Percentiles rank a stretch among this genome's conserved stretches.
phyloP scores from a whole-genome alignment of 1,284 basidiomycete genomes.

The Trametes pubescens region DNA sequence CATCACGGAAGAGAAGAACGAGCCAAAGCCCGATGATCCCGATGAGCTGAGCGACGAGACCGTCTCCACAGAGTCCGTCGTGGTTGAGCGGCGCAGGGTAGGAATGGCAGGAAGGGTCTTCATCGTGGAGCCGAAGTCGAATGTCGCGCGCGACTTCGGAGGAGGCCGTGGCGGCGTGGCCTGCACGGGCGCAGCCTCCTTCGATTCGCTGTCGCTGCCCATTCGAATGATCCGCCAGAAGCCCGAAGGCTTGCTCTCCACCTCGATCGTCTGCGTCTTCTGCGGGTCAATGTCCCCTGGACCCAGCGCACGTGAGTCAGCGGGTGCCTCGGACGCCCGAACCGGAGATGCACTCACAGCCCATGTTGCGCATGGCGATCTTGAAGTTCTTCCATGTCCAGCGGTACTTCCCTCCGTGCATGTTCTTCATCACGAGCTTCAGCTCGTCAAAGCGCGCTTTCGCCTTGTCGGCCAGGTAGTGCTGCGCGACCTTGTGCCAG shows the following conservation, averaged over 20 bases:
- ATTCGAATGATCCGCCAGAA: slow-evolving; percentile 68
- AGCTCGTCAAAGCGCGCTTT: slow-evolving; percentile 69
- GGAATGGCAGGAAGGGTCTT: slow-evolving; percentile 37
- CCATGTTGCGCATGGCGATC: slow-evolving; percentile 79
- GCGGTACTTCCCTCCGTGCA: slow-evolving; percentile 75
- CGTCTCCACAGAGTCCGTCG: slow-evolving; percentile 41
- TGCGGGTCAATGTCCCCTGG: slow-evolving; percentile 67
- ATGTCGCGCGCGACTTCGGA: slow-evolving; percentile 36
- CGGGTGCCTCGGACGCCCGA: slow-evolving; percentile 9
- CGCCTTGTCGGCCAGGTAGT: slow-evolving; percentile 72
- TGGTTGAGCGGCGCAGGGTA: slow-evolving; percentile 37
- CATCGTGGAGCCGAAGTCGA: slow-evolving; percentile 38
- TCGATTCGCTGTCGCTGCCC: slow-evolving; percentile 45
- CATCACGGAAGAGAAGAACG: slow-evolving; percentile 30
- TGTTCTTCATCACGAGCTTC: slow-evolving; percentile 73
- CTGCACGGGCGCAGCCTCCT: slow-evolving; percentile 26
- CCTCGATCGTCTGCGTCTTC: slow-evolving; percentile 66
- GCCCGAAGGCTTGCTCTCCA: slow-evolving; percentile 61
- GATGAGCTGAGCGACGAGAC: slow-evolving; percentile 34
- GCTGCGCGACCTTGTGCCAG: slow-evolving; percentile 80
- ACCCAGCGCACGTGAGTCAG: slow-evolving; percentile 17
- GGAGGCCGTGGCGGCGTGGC: slow-evolving; percentile 29
- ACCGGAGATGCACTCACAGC: slow-evolving; percentile 62
- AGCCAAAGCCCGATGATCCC: slow-evolving; percentile 27
- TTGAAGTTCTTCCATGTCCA: slow-evolving; percentile 85